Conservation (phyloP, 176 grass and related monocot genomes). For the Triticum dicoccoides region DNA sequence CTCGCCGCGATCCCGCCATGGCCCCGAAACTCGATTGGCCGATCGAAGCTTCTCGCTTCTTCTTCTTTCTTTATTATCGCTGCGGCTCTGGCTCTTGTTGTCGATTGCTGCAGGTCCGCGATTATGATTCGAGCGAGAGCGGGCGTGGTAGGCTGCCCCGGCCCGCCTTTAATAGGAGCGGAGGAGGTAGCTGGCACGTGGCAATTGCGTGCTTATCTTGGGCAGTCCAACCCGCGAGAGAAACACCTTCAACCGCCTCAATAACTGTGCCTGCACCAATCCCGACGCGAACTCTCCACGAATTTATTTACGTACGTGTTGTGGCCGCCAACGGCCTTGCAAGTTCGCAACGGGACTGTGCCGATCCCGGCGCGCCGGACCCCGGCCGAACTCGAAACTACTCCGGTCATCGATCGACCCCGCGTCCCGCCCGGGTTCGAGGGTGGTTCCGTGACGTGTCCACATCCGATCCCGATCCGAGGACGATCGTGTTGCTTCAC, state of each 20-base stretch:
- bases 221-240: background rate
- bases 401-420: background rate
- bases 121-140: background rate
- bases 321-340: background rate
- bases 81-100: background rate
- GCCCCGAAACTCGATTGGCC: too few relatives aligned
- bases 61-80: background rate
- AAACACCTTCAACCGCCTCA: background rate
- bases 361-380: background rate
- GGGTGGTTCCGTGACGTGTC: background rate
- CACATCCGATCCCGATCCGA: background rate
- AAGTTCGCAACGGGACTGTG: too few relatives aligned
- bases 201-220: constrained; percentile 15
- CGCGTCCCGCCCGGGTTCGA: too few relatives aligned
- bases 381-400: background rate
- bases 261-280: background rate
- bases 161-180: constrained; percentile 20
- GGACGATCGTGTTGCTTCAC: too few relatives aligned
- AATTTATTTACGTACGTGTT: background rate
- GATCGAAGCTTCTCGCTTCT: background rate
- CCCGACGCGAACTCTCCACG: too few relatives aligned
- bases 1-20: background rate
- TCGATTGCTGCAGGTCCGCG: background rate
- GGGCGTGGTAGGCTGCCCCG: background rate
- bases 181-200: background rate